These are phyloP conservation scores for Peterozyma toletana DNA, from an alignment of 805 yeast genomes.

Conservation along the genomic window DNA sequence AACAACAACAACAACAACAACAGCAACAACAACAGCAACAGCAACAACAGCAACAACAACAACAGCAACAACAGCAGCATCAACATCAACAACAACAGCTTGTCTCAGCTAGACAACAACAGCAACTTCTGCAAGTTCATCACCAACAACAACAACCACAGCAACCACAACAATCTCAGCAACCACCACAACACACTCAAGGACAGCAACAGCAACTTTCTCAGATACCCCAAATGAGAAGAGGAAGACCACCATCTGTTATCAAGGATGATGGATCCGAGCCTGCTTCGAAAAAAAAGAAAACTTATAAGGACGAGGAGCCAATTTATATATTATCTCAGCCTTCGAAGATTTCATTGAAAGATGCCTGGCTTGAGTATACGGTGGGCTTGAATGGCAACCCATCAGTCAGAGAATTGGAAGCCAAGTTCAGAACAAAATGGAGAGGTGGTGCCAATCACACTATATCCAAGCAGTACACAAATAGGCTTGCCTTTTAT, in stretches of 20 bases:
- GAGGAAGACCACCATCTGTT: slow-evolving; percentile 5
- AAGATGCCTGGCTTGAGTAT: slow-evolving; percentile 22
- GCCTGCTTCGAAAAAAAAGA: slow-evolving; percentile 13
- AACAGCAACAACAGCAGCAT: slow-evolving; percentile 26
- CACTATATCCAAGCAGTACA: slow-evolving; percentile 20
- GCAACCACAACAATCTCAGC: slow-evolving; percentile 6
- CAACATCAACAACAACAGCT: slow-evolving; percentile 5
- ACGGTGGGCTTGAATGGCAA: slow-evolving; percentile 30
- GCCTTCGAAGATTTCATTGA: slow-evolving; percentile 10
- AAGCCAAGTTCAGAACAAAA: slow-evolving; percentile 30
- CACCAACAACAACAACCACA: slow-evolving; percentile 6
- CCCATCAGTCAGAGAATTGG: slow-evolving; percentile 32
- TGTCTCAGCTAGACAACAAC: not conserved
- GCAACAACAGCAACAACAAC: slow-evolving; percentile 15
- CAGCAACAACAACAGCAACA: slow-evolving; percentile 7
- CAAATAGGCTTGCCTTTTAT: slow-evolving; percentile 8
- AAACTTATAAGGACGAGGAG: slow-evolving; percentile 9
- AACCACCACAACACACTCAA: not conserved
- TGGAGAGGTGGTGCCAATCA: slow-evolving; percentile 30
- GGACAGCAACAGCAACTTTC: no score
- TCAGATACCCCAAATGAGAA: not conserved
- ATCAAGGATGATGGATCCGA: slow-evolving; percentile 11
- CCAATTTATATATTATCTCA: slow-evolving; percentile 11
- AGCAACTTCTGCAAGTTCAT: slow-evolving; percentile 8
- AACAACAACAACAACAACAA: slow-evolving; percentile 9